Conservation (phyloP, 768 basidiomycete genomes). For the Russula ochroleuca region DNA sequence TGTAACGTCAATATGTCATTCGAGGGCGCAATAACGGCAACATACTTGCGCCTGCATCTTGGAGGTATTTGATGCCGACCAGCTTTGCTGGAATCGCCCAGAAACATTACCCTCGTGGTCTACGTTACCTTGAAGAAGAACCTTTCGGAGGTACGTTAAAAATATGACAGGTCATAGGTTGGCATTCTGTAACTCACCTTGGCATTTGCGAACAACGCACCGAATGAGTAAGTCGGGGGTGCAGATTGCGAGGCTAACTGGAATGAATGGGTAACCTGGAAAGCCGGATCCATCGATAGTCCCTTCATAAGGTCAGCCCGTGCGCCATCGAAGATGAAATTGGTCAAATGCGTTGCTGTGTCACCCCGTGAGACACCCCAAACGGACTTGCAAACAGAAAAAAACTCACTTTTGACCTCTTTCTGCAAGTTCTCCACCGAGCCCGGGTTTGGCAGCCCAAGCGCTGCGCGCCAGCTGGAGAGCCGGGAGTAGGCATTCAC, state of each 20-base stretch:
- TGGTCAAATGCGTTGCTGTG: conserved; percentile 83
- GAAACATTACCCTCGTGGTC: conserved; percentile 92
- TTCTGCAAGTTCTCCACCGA: conserved; percentile 88
- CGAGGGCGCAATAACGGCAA: conserved; percentile 17
- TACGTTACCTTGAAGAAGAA: conserved; percentile 88
- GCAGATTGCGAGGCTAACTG: conserved; percentile 80
- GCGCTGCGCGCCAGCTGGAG: conserved; percentile 72
- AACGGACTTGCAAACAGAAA: conserved; percentile 10
- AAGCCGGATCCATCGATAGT: conserved; percentile 88
- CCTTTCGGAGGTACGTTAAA: conserved; percentile 41
- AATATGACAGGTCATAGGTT: background rate
- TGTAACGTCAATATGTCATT: conserved; percentile 21
- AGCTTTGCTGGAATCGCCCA: conserved; percentile 84
- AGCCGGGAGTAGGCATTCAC: conserved; percentile 67
- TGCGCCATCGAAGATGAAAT: conserved; percentile 96
- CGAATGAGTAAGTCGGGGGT: conserved; percentile 90
- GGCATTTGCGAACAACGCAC: conserved; percentile 84
- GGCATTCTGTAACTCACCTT: conserved; percentile 46
- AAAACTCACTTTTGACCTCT: conserved; percentile 77
- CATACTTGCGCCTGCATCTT: conserved; percentile 87
- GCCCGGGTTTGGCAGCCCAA: conserved; percentile 88
- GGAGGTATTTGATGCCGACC: conserved; percentile 70
- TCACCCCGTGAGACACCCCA: conserved; percentile 1
- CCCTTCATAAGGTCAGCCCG: conserved; percentile 94
- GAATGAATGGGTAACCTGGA: conserved; percentile 98